Evolutionary conservation across 352 stramenopile genomes (phyloP).

Genomic region (Globisporangium parvum): DNA sequence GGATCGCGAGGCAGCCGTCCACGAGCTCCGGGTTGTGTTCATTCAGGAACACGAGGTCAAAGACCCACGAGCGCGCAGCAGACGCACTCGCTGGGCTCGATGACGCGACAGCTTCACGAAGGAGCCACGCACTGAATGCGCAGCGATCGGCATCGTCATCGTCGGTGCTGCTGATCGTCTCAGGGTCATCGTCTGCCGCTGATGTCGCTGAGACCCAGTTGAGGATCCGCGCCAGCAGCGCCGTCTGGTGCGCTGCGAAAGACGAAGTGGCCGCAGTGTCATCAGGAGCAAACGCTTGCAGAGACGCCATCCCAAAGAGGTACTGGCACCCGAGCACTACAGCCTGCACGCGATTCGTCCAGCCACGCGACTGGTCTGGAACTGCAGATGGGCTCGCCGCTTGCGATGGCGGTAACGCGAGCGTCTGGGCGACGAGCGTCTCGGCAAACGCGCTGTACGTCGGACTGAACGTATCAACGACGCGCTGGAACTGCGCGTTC

Average conservation of each 20-base stretch:
- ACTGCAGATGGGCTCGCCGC: background rate
- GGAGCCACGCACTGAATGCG: constrained; percentile 29
- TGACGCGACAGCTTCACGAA: constrained; percentile 11
- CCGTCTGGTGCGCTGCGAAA: background rate
- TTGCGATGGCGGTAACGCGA: background rate
- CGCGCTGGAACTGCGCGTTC: constrained; percentile 25
- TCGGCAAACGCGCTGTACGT: constrained; percentile 26
- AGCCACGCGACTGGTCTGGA: background rate
- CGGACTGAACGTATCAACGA: constrained; percentile 31
- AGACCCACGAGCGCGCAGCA: constrained; percentile 40
- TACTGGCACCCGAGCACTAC: constrained; percentile 26
- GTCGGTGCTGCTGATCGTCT: background rate
- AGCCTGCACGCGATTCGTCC: constrained; percentile 2
- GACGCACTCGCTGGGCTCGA: background rate
- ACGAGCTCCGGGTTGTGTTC: constrained; percentile 19
- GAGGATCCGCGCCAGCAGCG: constrained; percentile 5
- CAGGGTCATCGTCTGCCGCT: constrained; percentile 1
- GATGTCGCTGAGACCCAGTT: background rate
- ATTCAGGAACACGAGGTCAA: constrained; percentile 49
- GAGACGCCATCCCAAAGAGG: constrained; percentile 28
- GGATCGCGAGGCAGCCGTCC: constrained; percentile 23
- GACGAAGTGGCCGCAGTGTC: background rate
- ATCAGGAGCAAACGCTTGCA: constrained; percentile 3
- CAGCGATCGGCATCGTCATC: constrained; percentile 3
- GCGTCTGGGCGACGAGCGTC: constrained; percentile 10